Base-by-base conservation (phyloP, 805 yeast species). In the Candida tibetensis region DNA sequence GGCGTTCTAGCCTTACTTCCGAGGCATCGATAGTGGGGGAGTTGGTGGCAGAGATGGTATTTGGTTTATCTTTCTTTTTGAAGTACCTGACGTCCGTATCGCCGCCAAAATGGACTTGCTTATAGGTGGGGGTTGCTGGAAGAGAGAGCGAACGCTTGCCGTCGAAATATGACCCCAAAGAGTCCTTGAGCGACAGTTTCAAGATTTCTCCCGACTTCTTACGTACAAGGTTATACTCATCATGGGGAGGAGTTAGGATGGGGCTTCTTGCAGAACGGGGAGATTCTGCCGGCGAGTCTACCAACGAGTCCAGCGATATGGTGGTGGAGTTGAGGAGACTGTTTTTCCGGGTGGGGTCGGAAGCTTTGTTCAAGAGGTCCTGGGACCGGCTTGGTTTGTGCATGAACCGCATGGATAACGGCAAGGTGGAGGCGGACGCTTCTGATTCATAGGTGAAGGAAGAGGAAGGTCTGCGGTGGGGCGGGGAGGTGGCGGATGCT, bases 181-280 rank as follows among this genome's bases (percentile, higher is more conserved):
- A 21, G 17, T 74, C 67, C 52, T 82, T 83, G 39, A 87, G 67
- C 10, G 86, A 81, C 2, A 90, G 78, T 54, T 85, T 85, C 31
- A 87, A 83, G 30, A 85, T 65, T 55, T 88, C 96, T n/a, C 95
- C 96, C 1, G 88, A 78, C 58, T 89, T 89, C 58, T 89, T 90
- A 34, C 95, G 79, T 3, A 87, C 76, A 37, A 85, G 61, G 36
- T 49, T 53, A 40, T 58, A 50, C n/a, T 39, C 47, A 12, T 43
- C 29, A 10, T 5, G 22, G 5, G 34, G 38, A 14, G 32, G 18
- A 4, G 15, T 19, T 8, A 22, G 16, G 13, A 39, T 35, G 4
- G 36, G 18, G 23, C 10, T 13, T 10, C 12, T 12, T 1, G 18
- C n/a, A 2, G 37, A 28, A 3, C 14, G 10, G 28, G 19, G 17